These are phyloP conservation scores for Nicotiana obtusifolia DNA, from an alignment of 257 asterid genomes.

Conservation along the genomic window DNA sequence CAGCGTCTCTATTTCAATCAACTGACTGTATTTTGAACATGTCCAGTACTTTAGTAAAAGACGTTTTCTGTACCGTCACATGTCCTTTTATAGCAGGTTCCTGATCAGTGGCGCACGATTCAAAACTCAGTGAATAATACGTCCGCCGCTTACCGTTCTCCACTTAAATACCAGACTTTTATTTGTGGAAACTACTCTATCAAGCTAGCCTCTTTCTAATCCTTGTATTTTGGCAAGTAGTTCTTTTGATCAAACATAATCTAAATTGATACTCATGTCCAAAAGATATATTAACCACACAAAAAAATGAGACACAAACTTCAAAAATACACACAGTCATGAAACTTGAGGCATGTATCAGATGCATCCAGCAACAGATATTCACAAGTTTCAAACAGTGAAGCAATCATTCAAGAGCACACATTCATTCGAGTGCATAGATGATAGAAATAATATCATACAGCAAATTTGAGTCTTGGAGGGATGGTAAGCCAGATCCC, in stretches of 20 bases:
- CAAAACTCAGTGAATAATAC: background rate
- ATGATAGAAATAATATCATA: constrained; percentile 19
- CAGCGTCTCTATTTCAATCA: constrained; percentile 3
- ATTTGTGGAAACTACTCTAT: background rate
- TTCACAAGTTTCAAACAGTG: background rate
- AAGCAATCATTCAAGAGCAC: background rate
- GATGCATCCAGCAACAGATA: background rate
- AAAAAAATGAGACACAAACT: background rate
- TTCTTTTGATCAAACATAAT: background rate
- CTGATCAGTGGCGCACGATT: background rate
- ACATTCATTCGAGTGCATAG: background rate
- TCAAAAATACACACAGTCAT: background rate
- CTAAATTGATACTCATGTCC: background rate
- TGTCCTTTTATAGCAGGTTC: background rate
- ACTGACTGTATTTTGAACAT: background rate
- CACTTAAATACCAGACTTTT: background rate
- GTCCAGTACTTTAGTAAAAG: background rate
- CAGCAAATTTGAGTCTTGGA: constrained; percentile 81
- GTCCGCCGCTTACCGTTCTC: background rate
- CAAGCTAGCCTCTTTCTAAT: background rate
- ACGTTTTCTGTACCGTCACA: background rate
- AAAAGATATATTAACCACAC: background rate
- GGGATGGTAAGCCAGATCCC: constrained; percentile 73
- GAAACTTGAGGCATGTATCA: background rate
- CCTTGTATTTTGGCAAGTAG: background rate